phyloP scores from a whole-genome alignment of 257 asterid genomes.

The Solanum chilense region DNA sequence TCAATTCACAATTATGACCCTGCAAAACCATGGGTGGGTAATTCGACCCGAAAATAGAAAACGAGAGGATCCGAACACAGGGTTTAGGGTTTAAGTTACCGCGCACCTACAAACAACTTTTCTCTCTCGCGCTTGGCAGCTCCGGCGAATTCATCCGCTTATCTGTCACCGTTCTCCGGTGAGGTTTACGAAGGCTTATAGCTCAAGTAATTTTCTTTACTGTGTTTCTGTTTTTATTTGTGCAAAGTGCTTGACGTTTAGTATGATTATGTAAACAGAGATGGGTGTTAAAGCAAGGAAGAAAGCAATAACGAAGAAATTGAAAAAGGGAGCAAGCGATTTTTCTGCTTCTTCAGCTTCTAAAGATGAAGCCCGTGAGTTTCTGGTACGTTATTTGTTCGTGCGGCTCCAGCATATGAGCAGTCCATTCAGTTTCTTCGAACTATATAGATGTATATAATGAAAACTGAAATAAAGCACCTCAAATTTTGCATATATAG shows the following conservation, averaged over 20 bases:
- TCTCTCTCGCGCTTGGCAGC: background rate
- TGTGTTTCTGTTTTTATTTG: background rate
- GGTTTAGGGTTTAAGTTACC: background rate
- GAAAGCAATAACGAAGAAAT: conserved; percentile 20
- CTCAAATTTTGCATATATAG: background rate
- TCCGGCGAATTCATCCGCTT: background rate
- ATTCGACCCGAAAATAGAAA: background rate
- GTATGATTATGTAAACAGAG: background rate
- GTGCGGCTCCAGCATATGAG: background rate
- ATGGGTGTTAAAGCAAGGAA: conserved; percentile 51
- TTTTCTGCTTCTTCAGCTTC: conserved; percentile 18
- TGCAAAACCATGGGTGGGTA: background rate
- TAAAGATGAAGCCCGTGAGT: conserved; percentile 41
- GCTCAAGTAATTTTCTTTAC: background rate
- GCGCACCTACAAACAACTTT: background rate
- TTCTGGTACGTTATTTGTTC: conserved; percentile 27
- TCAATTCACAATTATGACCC: background rate
- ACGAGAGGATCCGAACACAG: background rate
- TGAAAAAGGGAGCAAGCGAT: conserved; percentile 42
- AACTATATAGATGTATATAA: background rate
- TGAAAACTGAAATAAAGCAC: background rate
- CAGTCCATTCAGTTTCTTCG: background rate
- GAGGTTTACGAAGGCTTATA: background rate
- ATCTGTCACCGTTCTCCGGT: background rate
- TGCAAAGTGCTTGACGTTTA: background rate